phyloP scores from a whole-genome alignment of 768 basidiomycete genomes.

The Crepidotus variabilis region DNA sequence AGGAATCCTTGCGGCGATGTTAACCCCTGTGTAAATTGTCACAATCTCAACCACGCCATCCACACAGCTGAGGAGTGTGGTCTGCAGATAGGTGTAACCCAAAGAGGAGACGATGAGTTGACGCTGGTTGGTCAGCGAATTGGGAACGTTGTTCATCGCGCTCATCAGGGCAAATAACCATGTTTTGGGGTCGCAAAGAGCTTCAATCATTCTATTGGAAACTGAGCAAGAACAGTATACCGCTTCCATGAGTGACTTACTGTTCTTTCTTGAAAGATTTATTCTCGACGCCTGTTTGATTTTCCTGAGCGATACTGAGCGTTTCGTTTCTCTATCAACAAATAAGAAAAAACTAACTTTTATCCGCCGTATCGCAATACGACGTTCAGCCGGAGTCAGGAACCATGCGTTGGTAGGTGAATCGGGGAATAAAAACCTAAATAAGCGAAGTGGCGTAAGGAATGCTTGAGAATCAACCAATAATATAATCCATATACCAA shows the following conservation, averaged over 20 bases:
- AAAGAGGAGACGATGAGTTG: slow-evolving; percentile 63
- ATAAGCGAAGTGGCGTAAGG: background rate
- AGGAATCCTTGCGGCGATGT: slow-evolving; percentile 47
- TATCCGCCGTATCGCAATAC: slow-evolving; percentile 59
- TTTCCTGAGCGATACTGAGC: slow-evolving; percentile 35
- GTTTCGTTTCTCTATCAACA: background rate
- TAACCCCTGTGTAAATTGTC: slow-evolving; percentile 66
- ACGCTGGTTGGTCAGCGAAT: slow-evolving; percentile 61
- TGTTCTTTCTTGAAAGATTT: slow-evolving; percentile 80
- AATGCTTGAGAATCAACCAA: background rate
- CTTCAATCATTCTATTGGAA: slow-evolving; percentile 57
- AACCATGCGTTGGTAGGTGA: slow-evolving; percentile 77
- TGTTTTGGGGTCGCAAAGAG: slow-evolving; percentile 64
- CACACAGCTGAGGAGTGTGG: slow-evolving; percentile 67
- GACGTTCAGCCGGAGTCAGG: slow-evolving; percentile 60
- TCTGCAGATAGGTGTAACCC: slow-evolving; percentile 61
- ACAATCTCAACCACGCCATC: slow-evolving; percentile 63
- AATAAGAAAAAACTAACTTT: slow-evolving; percentile 36
- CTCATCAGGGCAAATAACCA: slow-evolving; percentile 75
- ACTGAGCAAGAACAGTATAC: background rate
- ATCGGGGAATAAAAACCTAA: slow-evolving; percentile 68
- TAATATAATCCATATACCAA: slow-evolving; percentile 39
- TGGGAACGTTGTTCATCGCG: slow-evolving; percentile 58
- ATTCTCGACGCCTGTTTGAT: slow-evolving; percentile 81
- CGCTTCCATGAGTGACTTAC: slow-evolving; percentile 35